Base-by-base conservation (phyloP, 139 green algal species). In the Nannochloris sp. region DNA sequence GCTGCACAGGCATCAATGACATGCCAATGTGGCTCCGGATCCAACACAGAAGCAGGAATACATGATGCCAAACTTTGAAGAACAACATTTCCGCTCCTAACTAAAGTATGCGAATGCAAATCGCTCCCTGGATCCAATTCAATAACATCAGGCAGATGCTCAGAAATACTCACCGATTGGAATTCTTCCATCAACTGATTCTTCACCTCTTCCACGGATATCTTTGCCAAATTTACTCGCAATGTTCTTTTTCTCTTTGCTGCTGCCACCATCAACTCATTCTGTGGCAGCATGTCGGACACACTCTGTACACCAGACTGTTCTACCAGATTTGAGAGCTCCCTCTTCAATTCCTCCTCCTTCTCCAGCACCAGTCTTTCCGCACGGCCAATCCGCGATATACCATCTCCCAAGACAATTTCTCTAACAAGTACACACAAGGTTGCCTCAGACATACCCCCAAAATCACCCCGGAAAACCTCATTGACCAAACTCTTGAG, bases 1-100 rank as follows among this genome's bases (percentile, higher is more conserved):
- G 93, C 93, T 1, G 92, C 88, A 69, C 92, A 98, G 43, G 78
- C 85, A 76, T 98, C 92, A 55, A 98, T 37, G 14, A 97, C 78
- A 15, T 70, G 66, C 87, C 85, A 95, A 19, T 79, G 78, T 1
- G 79, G 53, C 44, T 79, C 12, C 9, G 93, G 90, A n/a, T 18
- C 44, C 51, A 98, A 72, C 14, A 85, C 88, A 50, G 81, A 76
- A 0, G 92, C 91, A 15, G 89, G 84, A 77, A 98, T 84, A 79
- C 91, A 97, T 46, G 79, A 91, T 11, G 90, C 81, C 58, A 83
- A 81, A 62, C 81, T 86, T 75, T 93, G 87, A 46, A 90, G 78
- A 23, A 97, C 71, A 2, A 96, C 59, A 11, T 40, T 51, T 19
- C 88, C 88, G 12, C 51, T 25, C 18, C 60, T n/a, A 27, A 98